phyloP scores from a whole-genome alignment of 805 yeast species.

The Candida adriatica region DNA sequence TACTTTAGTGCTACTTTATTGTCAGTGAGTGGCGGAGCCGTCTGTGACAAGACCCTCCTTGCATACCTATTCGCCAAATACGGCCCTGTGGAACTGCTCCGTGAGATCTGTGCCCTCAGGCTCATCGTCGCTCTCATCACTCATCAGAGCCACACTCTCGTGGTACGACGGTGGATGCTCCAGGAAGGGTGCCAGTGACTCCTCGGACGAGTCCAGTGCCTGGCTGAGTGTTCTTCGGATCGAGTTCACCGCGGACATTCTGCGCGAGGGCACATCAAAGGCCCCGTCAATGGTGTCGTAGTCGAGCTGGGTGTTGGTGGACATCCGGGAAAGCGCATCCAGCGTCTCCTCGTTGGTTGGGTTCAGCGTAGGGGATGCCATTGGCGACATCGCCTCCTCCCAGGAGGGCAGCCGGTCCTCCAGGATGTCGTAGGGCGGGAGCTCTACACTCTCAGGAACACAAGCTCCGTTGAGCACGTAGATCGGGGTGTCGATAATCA shows the following conservation, averaged over 20 bases:
- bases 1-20: too few species aligned
- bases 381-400: slow-evolving; percentile 56
- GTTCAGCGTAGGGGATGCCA: slow-evolving; percentile 20
- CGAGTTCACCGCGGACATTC: slow-evolving; percentile 3
- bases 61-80: slow-evolving; percentile 5
- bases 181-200: slow-evolving; percentile 4
- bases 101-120: slow-evolving; percentile 13
- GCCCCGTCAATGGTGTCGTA: slow-evolving; percentile 19
- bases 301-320: slow-evolving; percentile 10
- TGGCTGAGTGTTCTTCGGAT: slow-evolving; percentile 9
- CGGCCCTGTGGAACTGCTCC: slow-evolving; percentile 16
- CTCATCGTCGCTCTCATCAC: slow-evolving; percentile 15
- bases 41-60: too few species aligned
- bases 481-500: slow-evolving; percentile 72
- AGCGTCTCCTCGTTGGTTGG: slow-evolving; percentile 17
- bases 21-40: too few species aligned
- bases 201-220: background rate
- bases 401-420: slow-evolving; percentile 45
- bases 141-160: slow-evolving; percentile 21
- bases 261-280: slow-evolving; percentile 9
- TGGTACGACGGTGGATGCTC: slow-evolving; percentile 31
- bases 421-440: slow-evolving; percentile 28
- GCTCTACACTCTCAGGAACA: slow-evolving; percentile 28
- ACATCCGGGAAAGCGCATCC: slow-evolving; percentile 15
- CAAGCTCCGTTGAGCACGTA: slow-evolving; percentile 41